Evolutionary conservation across 2,329 filamentous ascomycete genomes (phyloP).

Genomic region (Bipolaris victoriae): DNA sequence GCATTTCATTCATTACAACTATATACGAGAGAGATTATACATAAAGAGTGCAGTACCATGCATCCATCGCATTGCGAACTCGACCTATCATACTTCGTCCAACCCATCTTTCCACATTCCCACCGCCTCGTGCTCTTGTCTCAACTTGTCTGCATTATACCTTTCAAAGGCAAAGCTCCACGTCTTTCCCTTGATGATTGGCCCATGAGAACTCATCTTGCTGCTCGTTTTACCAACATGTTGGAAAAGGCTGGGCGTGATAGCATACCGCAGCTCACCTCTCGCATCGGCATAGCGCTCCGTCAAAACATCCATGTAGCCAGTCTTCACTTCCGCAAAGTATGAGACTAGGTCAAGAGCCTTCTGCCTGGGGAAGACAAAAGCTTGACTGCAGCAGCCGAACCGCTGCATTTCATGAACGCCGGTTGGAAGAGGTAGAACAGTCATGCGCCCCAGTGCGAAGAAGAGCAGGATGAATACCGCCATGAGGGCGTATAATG

Average conservation of each 20-base stretch:
- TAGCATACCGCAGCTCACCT: constrained; percentile 49
- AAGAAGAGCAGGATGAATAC: constrained; percentile 47
- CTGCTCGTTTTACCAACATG: constrained; percentile 55
- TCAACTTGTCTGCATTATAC: constrained; percentile 33
- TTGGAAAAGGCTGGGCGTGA: constrained; percentile 54
- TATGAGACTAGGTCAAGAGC: constrained; percentile 37
- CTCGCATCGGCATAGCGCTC: constrained; percentile 52
- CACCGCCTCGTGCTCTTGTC: constrained; percentile 35
- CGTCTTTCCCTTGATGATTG: constrained; percentile 46
- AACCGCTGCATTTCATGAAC: constrained; percentile 51
- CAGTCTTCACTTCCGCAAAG: constrained; percentile 41
- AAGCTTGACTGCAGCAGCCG: constrained; percentile 55
- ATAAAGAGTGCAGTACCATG: too few species aligned
- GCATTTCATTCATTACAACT: too few species aligned
- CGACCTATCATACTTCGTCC: not conserved
- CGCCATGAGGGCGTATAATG: constrained; percentile 23
- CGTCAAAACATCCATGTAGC: constrained; percentile 50
- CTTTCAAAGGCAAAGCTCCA: constrained; percentile 51
- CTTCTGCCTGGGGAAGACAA: constrained; percentile 51
- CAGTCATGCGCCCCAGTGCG: constrained; percentile 49
- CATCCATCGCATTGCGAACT: not conserved
- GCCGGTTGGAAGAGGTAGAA: constrained; percentile 45
- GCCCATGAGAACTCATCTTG: constrained; percentile 31
- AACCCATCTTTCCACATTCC: not conserved
- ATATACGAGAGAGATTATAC: too few species aligned